A percentile compares a stretch with the other conserved stretches of the same genome.
These are phyloP conservation scores for Lactifluus subvellereus DNA, from an alignment of 768 basidiomycete genomes.

Conservation along the genomic window DNA sequence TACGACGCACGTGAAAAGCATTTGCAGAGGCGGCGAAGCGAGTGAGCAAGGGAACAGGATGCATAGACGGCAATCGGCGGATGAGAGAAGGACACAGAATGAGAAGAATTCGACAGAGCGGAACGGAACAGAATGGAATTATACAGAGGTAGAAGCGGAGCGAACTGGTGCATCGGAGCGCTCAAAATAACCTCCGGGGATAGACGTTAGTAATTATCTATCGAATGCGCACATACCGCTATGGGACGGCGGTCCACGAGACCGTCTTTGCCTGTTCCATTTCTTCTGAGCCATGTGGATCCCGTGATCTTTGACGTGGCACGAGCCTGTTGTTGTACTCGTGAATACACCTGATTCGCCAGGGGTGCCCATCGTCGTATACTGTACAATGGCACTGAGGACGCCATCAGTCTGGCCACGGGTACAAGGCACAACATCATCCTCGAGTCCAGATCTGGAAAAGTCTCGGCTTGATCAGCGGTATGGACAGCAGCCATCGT, in stretches of 20 bases:
- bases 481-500: neutral
- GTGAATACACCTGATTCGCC: slow-evolving; percentile 11
- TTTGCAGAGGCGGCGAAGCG: neutral
- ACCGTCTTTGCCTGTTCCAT: slow-evolving; percentile 3
- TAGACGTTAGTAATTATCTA: slow-evolving; percentile 2
- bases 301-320: slow-evolving; percentile 10
- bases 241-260: slow-evolving; percentile 6
- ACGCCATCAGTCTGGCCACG: slow-evolving; percentile 5
- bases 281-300: neutral
- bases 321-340: neutral
- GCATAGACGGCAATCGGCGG: neutral
- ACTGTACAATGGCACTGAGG: slow-evolving; percentile 4
- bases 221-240: slow-evolving; percentile 3
- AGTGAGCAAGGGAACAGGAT: neutral
- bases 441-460: neutral
- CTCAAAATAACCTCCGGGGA: slow-evolving; percentile 1
- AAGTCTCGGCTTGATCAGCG: neutral
- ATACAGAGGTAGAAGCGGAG: slow-evolving; percentile 3
- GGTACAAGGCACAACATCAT: slow-evolving; percentile 1
- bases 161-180: slow-evolving; percentile 8
- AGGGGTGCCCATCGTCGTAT: slow-evolving; percentile 7
- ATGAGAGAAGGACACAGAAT: slow-evolving; percentile 2
- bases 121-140: slow-evolving; percentile 14
- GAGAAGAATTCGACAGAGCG: slow-evolving; percentile 5
- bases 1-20: slow-evolving; percentile 11